These are phyloP conservation scores for Simmondsia chinensis DNA, from an alignment of 148 eudicot species.

Conservation along the genomic window DNA sequence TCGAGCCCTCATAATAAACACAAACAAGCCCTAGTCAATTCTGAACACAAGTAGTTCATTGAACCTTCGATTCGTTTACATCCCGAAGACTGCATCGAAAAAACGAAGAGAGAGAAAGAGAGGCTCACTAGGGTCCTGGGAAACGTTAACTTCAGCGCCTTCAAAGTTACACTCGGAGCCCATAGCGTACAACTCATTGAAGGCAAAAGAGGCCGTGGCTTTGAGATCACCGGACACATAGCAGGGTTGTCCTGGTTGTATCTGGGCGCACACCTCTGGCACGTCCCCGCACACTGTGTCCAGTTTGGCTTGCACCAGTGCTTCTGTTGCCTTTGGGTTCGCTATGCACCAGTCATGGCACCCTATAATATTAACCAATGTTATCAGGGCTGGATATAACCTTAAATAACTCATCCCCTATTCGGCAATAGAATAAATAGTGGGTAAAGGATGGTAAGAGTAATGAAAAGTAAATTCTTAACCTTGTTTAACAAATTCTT, in stretches of 20 bases:
- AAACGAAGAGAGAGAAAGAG: not conserved
- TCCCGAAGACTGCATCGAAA: too few relatives aligned
- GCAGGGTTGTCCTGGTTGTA: conserved; percentile 12
- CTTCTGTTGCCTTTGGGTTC: conserved; percentile 1
- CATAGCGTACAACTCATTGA: not conserved
- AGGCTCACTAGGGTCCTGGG: conserved; percentile 1
- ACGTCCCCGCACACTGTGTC: conserved; percentile 3
- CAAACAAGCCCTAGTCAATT: too few relatives aligned
- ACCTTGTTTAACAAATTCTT: too few relatives aligned
- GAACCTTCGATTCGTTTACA: too few relatives aligned
- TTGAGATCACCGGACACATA: conserved; percentile 4
- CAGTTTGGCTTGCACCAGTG: conserved; percentile 1
- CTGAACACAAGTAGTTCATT: too few relatives aligned
- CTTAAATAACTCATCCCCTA: too few relatives aligned
- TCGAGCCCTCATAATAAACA: too few relatives aligned
- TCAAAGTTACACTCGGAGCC: conserved; percentile 7
- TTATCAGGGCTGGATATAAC: too few relatives aligned
- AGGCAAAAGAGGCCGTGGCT: conserved; percentile 10
- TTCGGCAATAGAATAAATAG: too few relatives aligned
- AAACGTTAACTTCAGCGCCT: not conserved
- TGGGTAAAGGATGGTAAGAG: too few relatives aligned
- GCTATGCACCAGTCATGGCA: conserved; percentile 9
- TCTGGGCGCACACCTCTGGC: not conserved
- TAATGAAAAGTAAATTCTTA: too few relatives aligned
- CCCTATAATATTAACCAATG: too few relatives aligned